Base-by-base conservation (phyloP, 805 yeast genomes). In the Sugiyamaella marilandica region DNA sequence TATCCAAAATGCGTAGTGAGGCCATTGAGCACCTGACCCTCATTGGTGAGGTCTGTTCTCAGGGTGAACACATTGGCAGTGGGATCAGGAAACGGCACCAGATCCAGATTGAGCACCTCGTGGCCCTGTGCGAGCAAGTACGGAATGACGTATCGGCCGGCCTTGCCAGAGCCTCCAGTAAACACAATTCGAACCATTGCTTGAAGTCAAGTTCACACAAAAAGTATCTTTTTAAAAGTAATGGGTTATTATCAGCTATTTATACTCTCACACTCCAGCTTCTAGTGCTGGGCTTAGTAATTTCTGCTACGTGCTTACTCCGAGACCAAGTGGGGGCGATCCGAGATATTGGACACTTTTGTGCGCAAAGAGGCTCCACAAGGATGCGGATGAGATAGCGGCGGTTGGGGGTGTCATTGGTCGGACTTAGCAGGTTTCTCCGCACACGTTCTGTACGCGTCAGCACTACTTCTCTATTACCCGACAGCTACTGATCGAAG, bases 11-110 rank as follows among this genome's bases (percentile, higher is more conserved):
- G 52, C 19, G 24, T 24, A n/a, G 55, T 53, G 33, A 53, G 29
- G n/a, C 50, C 55, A 41, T 53, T 53, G 55, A 53, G 51, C 41
- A 53, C 55, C 45, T 53, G 50, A 37, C 55, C 55, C 14, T 49
- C 45, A 32, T 53, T 35, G 21, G 55, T 53, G 14, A 53, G 53
- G 33, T 53, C 55, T 16, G 51, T 48, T 19, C n/a, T 47, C 35
- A 53, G 26, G 2, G 55, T 53, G 49, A 52, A 48, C 19, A 53
- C 55, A 13, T 41, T 32, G 36, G 45, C 52, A 11, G 46, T 18
- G n/a, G 55, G 55, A 37, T 53, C 55, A 10, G 55, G 55, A 33
- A 49, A 53, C 19, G 52, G 55, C 31, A 45, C 53, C 39, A 53
- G 39, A 26, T 53, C 55, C 18, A 53, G 46, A 44, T 53, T 53